Percentiles rank a stretch among this genome's conserved stretches.
phyloP scores from a whole-genome alignment of 495 filamentous ascomycete genomes.

The Neohortaea acidophila region DNA sequence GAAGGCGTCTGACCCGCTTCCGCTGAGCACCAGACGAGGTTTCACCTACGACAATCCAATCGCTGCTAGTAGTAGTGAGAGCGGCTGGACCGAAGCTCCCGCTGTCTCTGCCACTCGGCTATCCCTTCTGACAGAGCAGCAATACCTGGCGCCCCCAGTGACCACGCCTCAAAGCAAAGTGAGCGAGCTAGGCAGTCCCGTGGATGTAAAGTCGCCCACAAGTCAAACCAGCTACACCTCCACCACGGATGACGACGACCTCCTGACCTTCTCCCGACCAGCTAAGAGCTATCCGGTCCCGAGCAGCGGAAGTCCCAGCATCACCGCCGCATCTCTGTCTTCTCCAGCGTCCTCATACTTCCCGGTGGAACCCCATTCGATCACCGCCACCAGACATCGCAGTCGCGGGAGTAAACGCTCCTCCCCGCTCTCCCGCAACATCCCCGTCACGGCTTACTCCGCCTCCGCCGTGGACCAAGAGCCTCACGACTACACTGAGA shows the following conservation, averaged over 20 bases:
- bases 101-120: conserved; percentile 9
- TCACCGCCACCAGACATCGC: background rate
- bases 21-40: too few relatives aligned
- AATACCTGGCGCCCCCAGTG: background rate
- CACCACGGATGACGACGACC: conserved; percentile 70
- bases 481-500: conserved; percentile 73
- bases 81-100: conserved; percentile 14
- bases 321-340: conserved; percentile 43
- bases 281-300: background rate
- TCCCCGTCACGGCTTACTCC: conserved; percentile 25
- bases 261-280: conserved; percentile 37
- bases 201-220: conserved; percentile 35
- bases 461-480: conserved; percentile 32
- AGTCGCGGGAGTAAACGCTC: background rate
- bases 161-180: conserved; percentile 14
- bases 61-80: conserved; percentile 20
- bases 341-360: conserved; percentile 49
- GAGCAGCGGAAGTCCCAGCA: conserved; percentile 17
- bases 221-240: conserved; percentile 42
- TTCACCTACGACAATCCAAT: conserved; percentile 26
- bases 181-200: conserved; percentile 23
- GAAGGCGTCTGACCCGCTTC: too few relatives aligned
- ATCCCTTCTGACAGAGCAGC: conserved; percentile 12
- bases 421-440: conserved; percentile 16
- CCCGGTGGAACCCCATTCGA: conserved; percentile 49